A percentile compares a stretch with the other conserved stretches of the same genome.
These are phyloP conservation scores for Boeremia exigua DNA, from an alignment of 2,329 filamentous ascomycete genomes.

Conservation along the genomic window DNA sequence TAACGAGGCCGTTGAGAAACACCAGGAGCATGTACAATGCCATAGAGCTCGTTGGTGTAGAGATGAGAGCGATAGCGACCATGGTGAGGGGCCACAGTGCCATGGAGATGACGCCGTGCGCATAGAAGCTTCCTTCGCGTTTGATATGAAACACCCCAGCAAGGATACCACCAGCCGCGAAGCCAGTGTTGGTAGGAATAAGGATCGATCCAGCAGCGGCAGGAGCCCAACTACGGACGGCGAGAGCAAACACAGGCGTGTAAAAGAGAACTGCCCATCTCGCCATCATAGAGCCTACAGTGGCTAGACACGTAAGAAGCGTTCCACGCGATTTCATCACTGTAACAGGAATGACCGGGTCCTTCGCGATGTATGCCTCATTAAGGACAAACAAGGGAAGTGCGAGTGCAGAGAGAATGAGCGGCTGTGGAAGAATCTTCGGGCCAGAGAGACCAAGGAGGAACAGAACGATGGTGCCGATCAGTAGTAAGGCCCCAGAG, in stretches of 20 bases:
- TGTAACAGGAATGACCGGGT: constrained; percentile 77
- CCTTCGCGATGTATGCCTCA: constrained; percentile 67
- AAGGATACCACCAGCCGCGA: constrained; percentile 74
- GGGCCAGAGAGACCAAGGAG: constrained; percentile 73
- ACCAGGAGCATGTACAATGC: constrained; percentile 64
- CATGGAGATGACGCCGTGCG: constrained; percentile 66
- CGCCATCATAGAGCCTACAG: constrained; percentile 79
- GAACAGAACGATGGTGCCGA: constrained; percentile 69
- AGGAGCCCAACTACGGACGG: constrained; percentile 72
- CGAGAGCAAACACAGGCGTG: constrained; percentile 78
- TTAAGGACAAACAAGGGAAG: constrained; percentile 63
- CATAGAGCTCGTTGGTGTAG: constrained; percentile 59
- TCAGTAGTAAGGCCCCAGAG: constrained; percentile 65
- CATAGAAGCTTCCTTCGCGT: constrained; percentile 74
- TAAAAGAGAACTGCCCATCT: constrained; percentile 85
- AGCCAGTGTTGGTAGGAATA: constrained; percentile 81
- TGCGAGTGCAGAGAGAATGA: constrained; percentile 64
- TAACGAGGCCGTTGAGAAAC: constrained; percentile 74
- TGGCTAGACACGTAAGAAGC: constrained; percentile 74
- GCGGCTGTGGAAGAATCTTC: constrained; percentile 63
- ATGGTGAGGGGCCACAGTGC: constrained; percentile 67
- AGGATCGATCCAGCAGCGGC: constrained; percentile 76
- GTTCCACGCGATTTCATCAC: constrained; percentile 74
- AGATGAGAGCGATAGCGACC: constrained; percentile 62
- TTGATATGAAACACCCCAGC: constrained; percentile 79